Conservation (phyloP, 1,284 basidiomycete genomes). For the Trichosporon sp. region DNA sequence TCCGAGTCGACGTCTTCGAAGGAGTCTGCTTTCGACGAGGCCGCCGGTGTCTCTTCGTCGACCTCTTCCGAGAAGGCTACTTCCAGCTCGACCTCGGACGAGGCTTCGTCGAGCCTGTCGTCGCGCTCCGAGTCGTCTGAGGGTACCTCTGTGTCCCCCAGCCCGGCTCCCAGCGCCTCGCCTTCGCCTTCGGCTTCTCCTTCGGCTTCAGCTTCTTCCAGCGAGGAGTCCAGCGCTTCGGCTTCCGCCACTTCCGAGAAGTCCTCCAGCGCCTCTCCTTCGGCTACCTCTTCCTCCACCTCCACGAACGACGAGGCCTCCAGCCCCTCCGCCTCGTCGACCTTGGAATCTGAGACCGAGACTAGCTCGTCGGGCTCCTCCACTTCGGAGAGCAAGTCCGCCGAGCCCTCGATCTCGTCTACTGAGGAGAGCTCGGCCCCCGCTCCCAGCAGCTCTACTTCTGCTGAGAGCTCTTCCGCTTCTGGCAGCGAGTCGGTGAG, state of each 20-base stretch:
- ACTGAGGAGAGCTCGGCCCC: slow-evolving; percentile 13
- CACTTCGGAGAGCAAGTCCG: neutral
- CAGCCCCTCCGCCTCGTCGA: neutral
- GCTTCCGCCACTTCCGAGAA: neutral
- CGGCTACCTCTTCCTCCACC: slow-evolving; percentile 9
- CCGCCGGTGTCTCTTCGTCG: neutral
- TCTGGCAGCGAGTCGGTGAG: slow-evolving; percentile 12
- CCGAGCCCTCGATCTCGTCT: neutral
- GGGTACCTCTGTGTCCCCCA: neutral
- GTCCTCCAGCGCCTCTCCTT: slow-evolving; percentile 1
- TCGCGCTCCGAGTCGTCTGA: neutral
- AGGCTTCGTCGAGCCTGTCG: neutral
- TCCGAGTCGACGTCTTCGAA: neutral
- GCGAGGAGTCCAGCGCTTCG: neutral
- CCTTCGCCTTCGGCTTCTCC: neutral
- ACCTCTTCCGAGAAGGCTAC: neutral
- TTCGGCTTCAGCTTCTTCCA: slow-evolving; percentile 3
- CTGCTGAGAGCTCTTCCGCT: neutral
- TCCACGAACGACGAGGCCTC: neutral
- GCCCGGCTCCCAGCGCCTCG: slow-evolving; percentile 3
- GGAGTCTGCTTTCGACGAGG: neutral
- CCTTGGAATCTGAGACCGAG: neutral
- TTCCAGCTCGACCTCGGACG: slow-evolving; percentile 9
- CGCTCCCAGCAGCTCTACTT: slow-evolving; percentile 4
- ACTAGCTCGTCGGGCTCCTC: neutral